phyloP scores from a whole-genome alignment of 2,329 filamentous ascomycete genomes.

The Microsporum audouinii region DNA sequence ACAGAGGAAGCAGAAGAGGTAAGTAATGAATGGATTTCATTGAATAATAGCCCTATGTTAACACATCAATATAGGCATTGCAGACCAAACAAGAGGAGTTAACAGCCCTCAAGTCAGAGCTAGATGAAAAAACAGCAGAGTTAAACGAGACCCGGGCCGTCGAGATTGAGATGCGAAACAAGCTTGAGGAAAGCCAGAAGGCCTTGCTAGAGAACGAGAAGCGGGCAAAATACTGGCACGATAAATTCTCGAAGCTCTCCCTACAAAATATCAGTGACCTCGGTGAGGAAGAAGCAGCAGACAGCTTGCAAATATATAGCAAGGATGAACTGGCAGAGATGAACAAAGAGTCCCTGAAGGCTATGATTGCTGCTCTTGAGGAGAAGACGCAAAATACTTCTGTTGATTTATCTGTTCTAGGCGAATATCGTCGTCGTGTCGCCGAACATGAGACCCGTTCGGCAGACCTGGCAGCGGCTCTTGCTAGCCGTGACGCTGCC shows the following conservation, averaged over 20 bases:
- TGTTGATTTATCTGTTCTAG: slow-evolving; percentile 78
- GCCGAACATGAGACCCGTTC: slow-evolving; percentile 71
- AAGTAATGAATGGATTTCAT: slow-evolving; percentile 12
- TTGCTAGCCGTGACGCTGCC: slow-evolving; percentile 66
- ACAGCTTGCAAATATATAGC: slow-evolving; percentile 62
- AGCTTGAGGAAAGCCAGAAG: slow-evolving; percentile 93
- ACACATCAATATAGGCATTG: slow-evolving; percentile 42
- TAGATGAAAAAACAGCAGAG: slow-evolving; percentile 75
- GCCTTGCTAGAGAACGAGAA: slow-evolving; percentile 75
- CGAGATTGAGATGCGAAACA: slow-evolving; percentile 98
- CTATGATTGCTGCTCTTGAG: slow-evolving; percentile 54
- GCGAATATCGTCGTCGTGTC: slow-evolving; percentile 76
- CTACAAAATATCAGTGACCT: slow-evolving; percentile 72
- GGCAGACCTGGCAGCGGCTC: slow-evolving; percentile 69
- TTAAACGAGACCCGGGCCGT: slow-evolving; percentile 78
- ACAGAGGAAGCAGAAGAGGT: slow-evolving; percentile 71
- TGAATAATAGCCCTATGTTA: background rate
- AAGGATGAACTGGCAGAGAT: slow-evolving; percentile 55
- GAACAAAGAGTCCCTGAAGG: slow-evolving; percentile 51
- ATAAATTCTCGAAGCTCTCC: slow-evolving; percentile 73
- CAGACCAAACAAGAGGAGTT: slow-evolving; percentile 71
- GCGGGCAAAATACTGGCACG: slow-evolving; percentile 72
- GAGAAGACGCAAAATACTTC: slow-evolving; percentile 72
- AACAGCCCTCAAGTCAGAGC: slow-evolving; percentile 63
- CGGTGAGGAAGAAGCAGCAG: slow-evolving; percentile 43